A percentile compares a stretch with the other conserved stretches of the same genome.
phyloP scores from a whole-genome alignment of 2,329 filamentous ascomycete species.

The Colletotrichum incanum region DNA sequence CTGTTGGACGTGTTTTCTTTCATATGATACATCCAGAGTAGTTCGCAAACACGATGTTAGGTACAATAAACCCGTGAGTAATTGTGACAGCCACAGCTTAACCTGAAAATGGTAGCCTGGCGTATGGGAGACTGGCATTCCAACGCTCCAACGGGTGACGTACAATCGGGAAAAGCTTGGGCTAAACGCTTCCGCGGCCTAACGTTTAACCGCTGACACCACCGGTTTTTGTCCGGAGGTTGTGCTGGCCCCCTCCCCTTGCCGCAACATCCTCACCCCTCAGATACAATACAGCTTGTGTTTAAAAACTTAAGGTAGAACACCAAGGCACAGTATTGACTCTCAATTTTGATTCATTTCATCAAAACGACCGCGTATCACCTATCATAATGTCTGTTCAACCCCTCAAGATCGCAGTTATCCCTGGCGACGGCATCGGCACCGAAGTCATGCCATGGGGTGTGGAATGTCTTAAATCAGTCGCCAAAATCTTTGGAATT shows the following conservation, averaged over 20 bases:
- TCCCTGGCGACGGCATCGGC: conserved; percentile 80
- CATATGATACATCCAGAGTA: no score
- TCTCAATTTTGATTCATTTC: no score
- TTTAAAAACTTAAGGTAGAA: no score
- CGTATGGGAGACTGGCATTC: neutral
- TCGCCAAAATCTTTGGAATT: conserved; percentile 62
- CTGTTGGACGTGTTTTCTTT: conserved; percentile 49
- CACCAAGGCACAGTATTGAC: neutral
- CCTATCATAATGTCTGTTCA: conserved; percentile 24
- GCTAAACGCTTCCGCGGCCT: conserved; percentile 17
- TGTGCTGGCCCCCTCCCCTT: neutral
- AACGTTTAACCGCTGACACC: conserved; percentile 25
- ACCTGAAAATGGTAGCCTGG: neutral
- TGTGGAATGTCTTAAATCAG: conserved; percentile 53
- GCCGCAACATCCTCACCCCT: neutral
- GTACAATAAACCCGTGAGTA: no score
- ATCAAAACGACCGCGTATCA: neutral
- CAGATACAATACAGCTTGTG: neutral
- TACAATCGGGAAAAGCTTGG: conserved; percentile 39
- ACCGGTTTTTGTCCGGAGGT: neutral
- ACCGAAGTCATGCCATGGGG: conserved; percentile 71
- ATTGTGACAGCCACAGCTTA: conserved; percentile 67
- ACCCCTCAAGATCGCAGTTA: conserved; percentile 67
- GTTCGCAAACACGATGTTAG: no score
- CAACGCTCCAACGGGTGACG: neutral